Percentiles rank a stretch among this genome's conserved stretches.
These are phyloP conservation scores for Kodamaea nitidulidarum DNA, from an alignment of 805 yeast species.

Conservation along the genomic window DNA sequence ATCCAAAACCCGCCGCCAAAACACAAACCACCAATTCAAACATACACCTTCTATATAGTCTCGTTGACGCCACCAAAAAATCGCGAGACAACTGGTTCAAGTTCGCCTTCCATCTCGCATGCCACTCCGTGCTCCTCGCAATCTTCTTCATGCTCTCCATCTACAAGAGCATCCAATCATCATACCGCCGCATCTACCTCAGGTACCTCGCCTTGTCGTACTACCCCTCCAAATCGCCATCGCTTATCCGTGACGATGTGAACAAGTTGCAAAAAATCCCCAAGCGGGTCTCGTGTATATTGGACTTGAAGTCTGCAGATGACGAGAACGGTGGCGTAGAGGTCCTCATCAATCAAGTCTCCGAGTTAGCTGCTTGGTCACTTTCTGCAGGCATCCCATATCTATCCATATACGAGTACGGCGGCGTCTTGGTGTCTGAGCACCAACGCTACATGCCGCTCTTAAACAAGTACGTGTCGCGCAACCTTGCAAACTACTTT, in stretches of 20 bases:
- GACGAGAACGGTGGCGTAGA: constrained; percentile 88
- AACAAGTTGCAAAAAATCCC: constrained; percentile 73
- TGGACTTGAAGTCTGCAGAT: constrained; percentile 67
- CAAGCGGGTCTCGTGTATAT: constrained; percentile 66
- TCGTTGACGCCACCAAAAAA: background rate
- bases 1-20: background rate
- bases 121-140: constrained; percentile 46
- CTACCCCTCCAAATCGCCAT: constrained; percentile 72
- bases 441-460: constrained; percentile 35
- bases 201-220: constrained; percentile 57
- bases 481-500: constrained; percentile 65
- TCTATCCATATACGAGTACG: constrained; percentile 73
- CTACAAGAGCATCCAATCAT: constrained; percentile 48
- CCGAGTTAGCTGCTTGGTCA: constrained; percentile 83
- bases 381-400: constrained; percentile 79
- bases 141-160: constrained; percentile 56
- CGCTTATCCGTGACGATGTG: constrained; percentile 80
- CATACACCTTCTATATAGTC: background rate
- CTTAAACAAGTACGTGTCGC: constrained; percentile 51
- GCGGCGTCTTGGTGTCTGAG: constrained; percentile 58
- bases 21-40: background rate
- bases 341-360: constrained; percentile 70
- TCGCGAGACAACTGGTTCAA: constrained; percentile 4
- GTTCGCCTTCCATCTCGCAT: constrained; percentile 4
- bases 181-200: constrained; percentile 50